Conservation (phyloP, 768 basidiomycete genomes). For the Pleurotus giganteus region DNA sequence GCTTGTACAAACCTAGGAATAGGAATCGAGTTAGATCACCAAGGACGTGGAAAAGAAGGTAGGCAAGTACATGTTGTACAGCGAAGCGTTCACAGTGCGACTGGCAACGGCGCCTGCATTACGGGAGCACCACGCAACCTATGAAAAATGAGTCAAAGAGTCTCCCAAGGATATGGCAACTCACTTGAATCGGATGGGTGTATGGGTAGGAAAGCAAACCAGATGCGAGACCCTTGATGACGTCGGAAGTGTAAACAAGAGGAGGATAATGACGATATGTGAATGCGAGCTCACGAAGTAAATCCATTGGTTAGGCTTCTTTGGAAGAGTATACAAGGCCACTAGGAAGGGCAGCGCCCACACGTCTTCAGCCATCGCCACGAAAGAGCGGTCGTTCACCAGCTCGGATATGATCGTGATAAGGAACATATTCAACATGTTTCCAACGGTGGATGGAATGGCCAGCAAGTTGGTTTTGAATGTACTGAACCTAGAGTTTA, state of each 20-base stretch:
- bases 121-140: conserved; percentile 59
- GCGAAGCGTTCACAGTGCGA: conserved; percentile 55
- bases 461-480: conserved; percentile 59
- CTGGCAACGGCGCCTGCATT: conserved; percentile 60
- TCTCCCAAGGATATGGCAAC: not conserved
- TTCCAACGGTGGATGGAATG: conserved; percentile 52
- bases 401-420: conserved; percentile 51
- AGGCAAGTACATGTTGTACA: conserved; percentile 50
- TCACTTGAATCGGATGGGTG: conserved; percentile 14
- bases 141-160: conserved; percentile 37
- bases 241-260: not conserved
- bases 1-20: conserved; percentile 41
- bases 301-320: conserved; percentile 49
- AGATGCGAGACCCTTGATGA: conserved; percentile 36
- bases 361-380: conserved; percentile 51
- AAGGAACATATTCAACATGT: conserved; percentile 50
- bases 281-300: conserved; percentile 40
- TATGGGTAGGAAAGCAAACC: conserved; percentile 46
- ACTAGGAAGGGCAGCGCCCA: conserved; percentile 66
- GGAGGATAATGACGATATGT: not conserved
- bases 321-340: conserved; percentile 47
- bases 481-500: conserved; percentile 46
- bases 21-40: conserved; percentile 12
- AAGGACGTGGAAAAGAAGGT: not conserved
- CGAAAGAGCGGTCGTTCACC: conserved; percentile 51